Conservation (phyloP, 768 basidiomycete genomes). For the Lyophyllum atratum region DNA sequence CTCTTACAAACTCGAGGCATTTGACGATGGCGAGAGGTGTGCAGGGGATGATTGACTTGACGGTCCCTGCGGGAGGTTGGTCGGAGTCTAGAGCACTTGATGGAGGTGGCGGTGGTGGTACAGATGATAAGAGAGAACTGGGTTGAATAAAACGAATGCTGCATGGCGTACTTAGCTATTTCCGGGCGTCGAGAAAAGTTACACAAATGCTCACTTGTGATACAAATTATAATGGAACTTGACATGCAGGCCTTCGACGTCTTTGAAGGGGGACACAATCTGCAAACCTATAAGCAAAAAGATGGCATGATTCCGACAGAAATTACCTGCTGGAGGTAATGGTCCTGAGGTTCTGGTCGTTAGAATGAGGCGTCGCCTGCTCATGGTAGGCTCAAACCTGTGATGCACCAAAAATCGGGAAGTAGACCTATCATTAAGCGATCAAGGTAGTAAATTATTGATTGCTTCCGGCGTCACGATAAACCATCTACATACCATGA, state of each 20-base stretch:
- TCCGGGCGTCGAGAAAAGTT: neutral
- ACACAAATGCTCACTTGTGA: slow-evolving; percentile 69
- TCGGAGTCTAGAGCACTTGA: slow-evolving; percentile 46
- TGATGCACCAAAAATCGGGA: slow-evolving; percentile 89
- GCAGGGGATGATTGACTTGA: slow-evolving; percentile 97
- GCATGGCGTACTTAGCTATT: neutral
- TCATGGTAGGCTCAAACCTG: slow-evolving; percentile 53
- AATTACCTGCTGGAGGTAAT: slow-evolving; percentile 90
- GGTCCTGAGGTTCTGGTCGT: slow-evolving; percentile 58
- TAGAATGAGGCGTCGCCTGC: neutral
- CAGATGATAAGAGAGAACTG: slow-evolving; percentile 57
- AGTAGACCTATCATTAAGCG: slow-evolving; percentile 70
- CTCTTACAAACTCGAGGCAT: slow-evolving; percentile 85
- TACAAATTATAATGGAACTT: slow-evolving; percentile 95
- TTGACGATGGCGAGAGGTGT: slow-evolving; percentile 98
- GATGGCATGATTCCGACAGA: neutral
- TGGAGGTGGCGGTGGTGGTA: slow-evolving; percentile 38
- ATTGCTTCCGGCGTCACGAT: neutral
- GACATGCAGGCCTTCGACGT: slow-evolving; percentile 96
- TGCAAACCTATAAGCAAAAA: slow-evolving; percentile 25
- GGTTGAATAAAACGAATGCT: slow-evolving; percentile 95
- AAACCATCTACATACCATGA: slow-evolving; percentile 71
- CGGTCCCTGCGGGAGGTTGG: slow-evolving; percentile 76
- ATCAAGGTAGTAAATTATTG: neutral
- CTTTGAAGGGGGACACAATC: slow-evolving; percentile 95